These are phyloP conservation scores for Niebla homalea DNA, from an alignment of 495 filamentous ascomycete genomes.

Conservation along the genomic window DNA sequence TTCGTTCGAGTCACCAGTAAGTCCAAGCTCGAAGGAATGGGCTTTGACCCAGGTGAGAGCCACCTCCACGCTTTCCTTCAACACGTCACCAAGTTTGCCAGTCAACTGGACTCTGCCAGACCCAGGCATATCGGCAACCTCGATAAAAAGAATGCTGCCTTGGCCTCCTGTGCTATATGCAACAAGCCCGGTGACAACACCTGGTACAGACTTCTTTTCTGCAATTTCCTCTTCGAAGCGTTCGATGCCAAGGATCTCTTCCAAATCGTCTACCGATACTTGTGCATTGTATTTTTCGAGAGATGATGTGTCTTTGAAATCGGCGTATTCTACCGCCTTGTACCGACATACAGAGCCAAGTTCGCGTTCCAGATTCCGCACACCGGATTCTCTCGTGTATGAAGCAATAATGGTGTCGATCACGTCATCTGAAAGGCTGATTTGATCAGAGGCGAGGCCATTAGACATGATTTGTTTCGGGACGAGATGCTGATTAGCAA, in stretches of 20 bases:
- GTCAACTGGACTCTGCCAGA: slow-evolving; percentile 89
- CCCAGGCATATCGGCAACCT: slow-evolving; percentile 95
- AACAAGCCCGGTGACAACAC: slow-evolving; percentile 92
- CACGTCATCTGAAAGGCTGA: slow-evolving; percentile 65
- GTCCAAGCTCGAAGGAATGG: slow-evolving; percentile 80
- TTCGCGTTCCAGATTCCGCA: slow-evolving; percentile 91
- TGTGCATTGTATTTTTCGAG: slow-evolving; percentile 58
- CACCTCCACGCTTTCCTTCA: slow-evolving; percentile 95
- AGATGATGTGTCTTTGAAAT: slow-evolving; percentile 67
- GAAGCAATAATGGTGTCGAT: slow-evolving; percentile 88
- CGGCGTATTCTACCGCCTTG: slow-evolving; percentile 90
- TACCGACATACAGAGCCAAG: slow-evolving; percentile 85
- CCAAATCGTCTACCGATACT: slow-evolving; percentile 66
- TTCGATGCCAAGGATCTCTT: slow-evolving; percentile 84
- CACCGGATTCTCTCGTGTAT: slow-evolving; percentile 96
- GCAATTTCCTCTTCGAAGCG: slow-evolving; percentile 93
- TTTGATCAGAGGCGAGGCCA: slow-evolving; percentile 60
- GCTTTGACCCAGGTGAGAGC: slow-evolving; percentile 94
- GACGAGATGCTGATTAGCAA: slow-evolving; percentile 82
- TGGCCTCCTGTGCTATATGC: slow-evolving; percentile 91
- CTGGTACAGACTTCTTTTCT: slow-evolving; percentile 73
- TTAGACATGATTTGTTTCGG: slow-evolving; percentile 83
- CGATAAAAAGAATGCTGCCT: slow-evolving; percentile 95
- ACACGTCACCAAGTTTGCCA: slow-evolving; percentile 92
- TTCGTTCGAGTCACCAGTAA: slow-evolving; percentile 66